These are phyloP conservation scores for Suillus luteus DNA, from an alignment of 768 basidiomycete genomes.

Conservation along the genomic window DNA sequence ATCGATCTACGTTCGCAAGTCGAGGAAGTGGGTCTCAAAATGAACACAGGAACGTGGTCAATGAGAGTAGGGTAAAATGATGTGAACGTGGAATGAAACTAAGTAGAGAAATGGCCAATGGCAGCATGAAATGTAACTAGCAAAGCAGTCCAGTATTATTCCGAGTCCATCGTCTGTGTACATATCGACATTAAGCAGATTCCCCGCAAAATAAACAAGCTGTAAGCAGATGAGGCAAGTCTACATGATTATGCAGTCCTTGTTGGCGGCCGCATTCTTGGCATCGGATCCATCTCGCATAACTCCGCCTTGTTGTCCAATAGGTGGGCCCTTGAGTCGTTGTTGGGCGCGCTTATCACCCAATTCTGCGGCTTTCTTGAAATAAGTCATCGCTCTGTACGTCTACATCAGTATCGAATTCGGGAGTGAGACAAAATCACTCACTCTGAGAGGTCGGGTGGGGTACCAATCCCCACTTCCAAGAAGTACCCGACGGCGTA, in stretches of 20 bases:
- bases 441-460: conserved; percentile 65
- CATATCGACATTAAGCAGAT: conserved; percentile 5
- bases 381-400: conserved; percentile 72
- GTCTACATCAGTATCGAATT: conserved; percentile 6
- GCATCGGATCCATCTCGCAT: conserved; percentile 55
- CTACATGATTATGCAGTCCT: conserved; percentile 88
- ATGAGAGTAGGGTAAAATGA: conserved; percentile 4
- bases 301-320: conserved; percentile 58
- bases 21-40: too few species aligned
- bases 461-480: conserved; percentile 90
- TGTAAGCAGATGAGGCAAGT: not conserved
- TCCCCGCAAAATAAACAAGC: not conserved
- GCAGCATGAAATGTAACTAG: not conserved
- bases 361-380: conserved; percentile 86
- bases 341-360: conserved; percentile 94
- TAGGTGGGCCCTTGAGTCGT: conserved; percentile 67
- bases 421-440: conserved; percentile 30
- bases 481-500: conserved; percentile 98
- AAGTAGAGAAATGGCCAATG: not conserved
- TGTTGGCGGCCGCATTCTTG: conserved; percentile 60
- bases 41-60: not conserved
- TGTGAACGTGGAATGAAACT: not conserved
- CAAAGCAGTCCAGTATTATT: conserved; percentile 1
- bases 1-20: not conserved
- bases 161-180: conserved; percentile 7